A percentile compares a stretch with the other conserved stretches of the same genome.
phyloP scores from a whole-genome alignment of 192 early-diverging fungal genomes.

The Backusella sp. region DNA sequence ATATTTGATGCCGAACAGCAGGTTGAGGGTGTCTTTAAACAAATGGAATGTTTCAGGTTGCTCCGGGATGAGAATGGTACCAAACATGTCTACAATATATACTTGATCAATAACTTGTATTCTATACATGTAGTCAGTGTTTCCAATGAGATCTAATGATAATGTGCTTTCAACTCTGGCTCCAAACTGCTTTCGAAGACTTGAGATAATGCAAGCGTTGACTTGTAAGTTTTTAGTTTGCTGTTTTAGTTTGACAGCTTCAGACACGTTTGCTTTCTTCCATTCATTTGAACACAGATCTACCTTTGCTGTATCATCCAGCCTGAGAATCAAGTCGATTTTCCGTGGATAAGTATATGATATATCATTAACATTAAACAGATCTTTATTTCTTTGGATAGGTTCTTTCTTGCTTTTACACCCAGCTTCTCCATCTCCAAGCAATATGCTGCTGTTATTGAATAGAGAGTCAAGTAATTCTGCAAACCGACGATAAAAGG shows the following conservation, averaged over 20 bases:
- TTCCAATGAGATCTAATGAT: neutral
- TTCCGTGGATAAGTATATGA: neutral
- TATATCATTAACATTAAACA: neutral
- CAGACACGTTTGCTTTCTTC: neutral
- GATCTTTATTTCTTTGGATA: neutral
- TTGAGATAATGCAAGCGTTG: neutral
- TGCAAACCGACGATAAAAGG: neutral
- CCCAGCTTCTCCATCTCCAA: neutral
- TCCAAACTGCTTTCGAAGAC: neutral
- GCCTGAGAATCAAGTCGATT: neutral
- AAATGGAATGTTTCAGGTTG: neutral
- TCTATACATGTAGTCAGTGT: neutral
- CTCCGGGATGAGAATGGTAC: neutral
- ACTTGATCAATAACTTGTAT: neutral
- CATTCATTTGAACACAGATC: neutral
- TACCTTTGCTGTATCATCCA: neutral
- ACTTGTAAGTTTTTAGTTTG: neutral
- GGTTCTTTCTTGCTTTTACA: neutral
- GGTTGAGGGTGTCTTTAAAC: neutral
- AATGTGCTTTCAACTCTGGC: neutral
- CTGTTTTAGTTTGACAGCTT: neutral
- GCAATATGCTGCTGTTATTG: neutral
- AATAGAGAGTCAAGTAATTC: neutral
- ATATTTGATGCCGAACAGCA: neutral
- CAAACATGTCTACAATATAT: neutral